phyloP scores from a whole-genome alignment of 345 rosid species.

The Schrenkiella parvula region DNA sequence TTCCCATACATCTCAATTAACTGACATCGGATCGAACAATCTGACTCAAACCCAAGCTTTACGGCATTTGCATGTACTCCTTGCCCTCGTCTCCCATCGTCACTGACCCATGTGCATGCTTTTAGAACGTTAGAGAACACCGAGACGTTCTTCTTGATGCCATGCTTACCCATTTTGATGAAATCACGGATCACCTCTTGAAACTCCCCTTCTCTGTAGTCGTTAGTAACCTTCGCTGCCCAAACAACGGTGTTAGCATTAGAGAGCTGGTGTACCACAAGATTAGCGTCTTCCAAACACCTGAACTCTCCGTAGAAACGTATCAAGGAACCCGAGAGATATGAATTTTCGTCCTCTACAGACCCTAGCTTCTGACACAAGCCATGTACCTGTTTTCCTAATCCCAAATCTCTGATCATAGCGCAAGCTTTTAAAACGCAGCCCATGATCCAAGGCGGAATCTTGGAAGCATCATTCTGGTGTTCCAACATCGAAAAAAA shows the following conservation, averaged over 20 bases:
- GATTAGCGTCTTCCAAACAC: constrained; percentile 41
- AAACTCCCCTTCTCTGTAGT: constrained; percentile 44
- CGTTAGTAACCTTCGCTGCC: constrained; percentile 54
- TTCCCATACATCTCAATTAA: constrained; percentile 67
- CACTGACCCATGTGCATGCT: constrained; percentile 51
- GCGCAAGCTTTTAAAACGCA: constrained; percentile 54
- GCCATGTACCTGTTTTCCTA: constrained; percentile 69
- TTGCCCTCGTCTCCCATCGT: constrained; percentile 46
- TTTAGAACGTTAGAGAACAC: constrained; percentile 48
- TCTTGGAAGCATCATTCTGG: constrained; percentile 7
- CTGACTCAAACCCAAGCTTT: constrained; percentile 52
- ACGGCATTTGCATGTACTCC: constrained; percentile 57
- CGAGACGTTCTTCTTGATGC: constrained; percentile 37
- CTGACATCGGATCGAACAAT: constrained; percentile 40
- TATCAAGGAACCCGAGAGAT: constrained; percentile 42
- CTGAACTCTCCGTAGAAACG: constrained; percentile 51
- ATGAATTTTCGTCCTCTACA: constrained; percentile 21
- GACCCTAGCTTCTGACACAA: constrained; percentile 52
- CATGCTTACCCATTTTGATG: constrained; percentile 44
- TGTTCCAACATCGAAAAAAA: constrained; percentile 46
- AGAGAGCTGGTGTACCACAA: constrained; percentile 37
- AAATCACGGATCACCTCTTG: constrained; percentile 43
- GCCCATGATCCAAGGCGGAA: constrained; percentile 44
- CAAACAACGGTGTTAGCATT: constrained; percentile 36
- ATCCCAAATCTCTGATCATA: constrained; percentile 38